Base-by-base conservation (phyloP, 129 eudicot species). In the Lactuca sativa region DNA sequence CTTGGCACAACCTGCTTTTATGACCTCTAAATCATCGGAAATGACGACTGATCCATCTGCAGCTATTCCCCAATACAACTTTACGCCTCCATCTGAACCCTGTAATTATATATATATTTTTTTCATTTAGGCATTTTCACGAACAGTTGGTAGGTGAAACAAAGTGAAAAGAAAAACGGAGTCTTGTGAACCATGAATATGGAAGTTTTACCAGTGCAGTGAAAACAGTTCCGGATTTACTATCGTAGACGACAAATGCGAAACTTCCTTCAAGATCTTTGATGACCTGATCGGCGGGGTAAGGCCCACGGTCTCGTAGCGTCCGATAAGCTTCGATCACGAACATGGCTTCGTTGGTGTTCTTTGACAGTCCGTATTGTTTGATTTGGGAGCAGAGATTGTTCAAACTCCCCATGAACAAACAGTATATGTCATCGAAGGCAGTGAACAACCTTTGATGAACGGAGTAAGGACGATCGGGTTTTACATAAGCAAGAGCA, bases 71-170 rank as follows among this genome's bases (percentile, higher is more conserved):
- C 96, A 93, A 47, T 86, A 93, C 36, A 93, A 70, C 75, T 86
- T 83, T 47, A 89, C 90, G 9, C 95, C 95, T n/a, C 95, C 95
- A 85, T 93, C 95, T 11, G 95, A 83, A 9, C 96, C 95, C 98
- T 92, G 63, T 14, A 67, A 47, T 25, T 36, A 4, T 7, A 47
- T 1, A 12, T 37, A 47, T 1, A 12, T 37, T 25, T 51, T 37
- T 51, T 49, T 65, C 65, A 37, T 69, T 66, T 0, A 58, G 37
- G 17, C 71, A 65, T 55, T 43, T 64, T 2, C 2, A 36, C 78
- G 16, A 62, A 73, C 63, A 73, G 17, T 54, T 51, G 41, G 77
- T 51, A 4, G 12, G 6, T 25, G 30, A 25, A 25, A 25, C 30
- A 25, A 61, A 10, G 59, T 37, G 60, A 61, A 49, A 48, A 18